A percentile compares a stretch with the other conserved stretches of the same genome.
These are phyloP conservation scores for Odonthalia washingtoniensis DNA, from an alignment of 31 red algal species.

Conservation along the genomic window DNA sequence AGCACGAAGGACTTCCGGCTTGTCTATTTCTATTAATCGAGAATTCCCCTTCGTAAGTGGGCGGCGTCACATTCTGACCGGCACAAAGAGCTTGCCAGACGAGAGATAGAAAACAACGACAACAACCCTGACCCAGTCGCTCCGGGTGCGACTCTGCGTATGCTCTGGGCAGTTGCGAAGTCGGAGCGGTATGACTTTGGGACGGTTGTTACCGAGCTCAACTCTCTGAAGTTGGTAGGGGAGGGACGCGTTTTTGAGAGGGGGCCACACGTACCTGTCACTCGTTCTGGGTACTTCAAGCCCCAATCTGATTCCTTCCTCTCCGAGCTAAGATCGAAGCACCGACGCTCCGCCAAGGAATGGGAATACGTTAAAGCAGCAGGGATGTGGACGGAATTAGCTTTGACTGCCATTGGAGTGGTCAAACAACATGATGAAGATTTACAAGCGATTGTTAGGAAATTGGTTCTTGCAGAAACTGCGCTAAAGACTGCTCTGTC, in stretches of 20 bases:
- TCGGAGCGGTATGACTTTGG: conserved; percentile 13
- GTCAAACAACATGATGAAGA: not conserved
- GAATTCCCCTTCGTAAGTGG: not conserved
- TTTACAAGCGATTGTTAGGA: not conserved
- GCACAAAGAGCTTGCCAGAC: not conserved
- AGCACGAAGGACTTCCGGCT: not conserved
- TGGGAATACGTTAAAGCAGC: conserved; percentile 44
- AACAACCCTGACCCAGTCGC: not conserved
- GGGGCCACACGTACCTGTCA: not conserved
- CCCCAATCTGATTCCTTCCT: conserved; percentile 9
- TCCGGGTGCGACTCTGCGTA: not conserved
- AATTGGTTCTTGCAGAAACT: not conserved
- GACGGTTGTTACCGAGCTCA: conserved; percentile 37
- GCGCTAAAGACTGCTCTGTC: not conserved
- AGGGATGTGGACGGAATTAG: not conserved
- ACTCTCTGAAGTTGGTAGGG: conserved; percentile 15
- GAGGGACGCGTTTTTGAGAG: conserved; percentile 13
- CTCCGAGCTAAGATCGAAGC: conserved; percentile 2
- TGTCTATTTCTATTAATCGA: conserved; percentile 5
- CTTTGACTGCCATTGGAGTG: not conserved
- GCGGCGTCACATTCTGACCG: not conserved
- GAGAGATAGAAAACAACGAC: not conserved
- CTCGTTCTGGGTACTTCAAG: conserved; percentile 5
- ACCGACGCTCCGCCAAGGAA: conserved; percentile 35
- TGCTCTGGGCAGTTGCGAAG: not conserved